Evolutionary conservation across 1,284 basidiomycete species (phyloP), one percentile per base, ranked within the genome.

Genomic region (Amylostereum areolatum): DNA sequence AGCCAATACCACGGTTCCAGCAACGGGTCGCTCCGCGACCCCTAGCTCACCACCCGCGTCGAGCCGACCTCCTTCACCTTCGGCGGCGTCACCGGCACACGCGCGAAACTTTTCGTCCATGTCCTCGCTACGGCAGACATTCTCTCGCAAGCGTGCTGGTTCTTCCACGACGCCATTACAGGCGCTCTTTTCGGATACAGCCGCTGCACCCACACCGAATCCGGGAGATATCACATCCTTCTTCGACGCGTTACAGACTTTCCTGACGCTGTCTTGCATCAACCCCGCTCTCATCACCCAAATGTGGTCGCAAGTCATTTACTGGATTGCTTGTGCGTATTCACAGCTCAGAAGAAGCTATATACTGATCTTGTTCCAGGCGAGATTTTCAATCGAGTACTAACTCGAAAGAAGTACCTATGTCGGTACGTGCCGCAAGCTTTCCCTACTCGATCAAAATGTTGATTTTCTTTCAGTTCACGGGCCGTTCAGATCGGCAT

Each of bases 231-330:
- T 98, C 51, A 89, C 85, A 18, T 77, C 85, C 1, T 86, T 97
- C 59, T 77, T 99, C 41, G 90, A 91, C 1, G 88, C 90, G n/a
- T 75, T 97, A 2, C 85, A 98, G 52, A 84, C 89, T 12, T 70
- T 98, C 31, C 74, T 99, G 9, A 83, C 85, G 43, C 72, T 94
- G 24, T 92, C 95, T 55, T 89, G 96, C 53, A 81, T 98, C 56
- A 97, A 98, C 62, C 95, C 96, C 8, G 86, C 81, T 2, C 75
- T 97, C 42, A 86, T 88, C 52, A 84, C 89, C 11, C 96, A 99
- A 64, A 77, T 93, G 41, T 95, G 95, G 80, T 96, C 93, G 1
- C 96, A 99, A 68, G 83, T 97, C 18, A 85, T 95, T 71, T 96
- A 92, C 62, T 96, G 92, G 92, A 85, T 85, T 43, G 80, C 85